These are phyloP conservation scores for Candida sp. DNA, from an alignment of 1,139 yeast species.

Conservation along the genomic window DNA sequence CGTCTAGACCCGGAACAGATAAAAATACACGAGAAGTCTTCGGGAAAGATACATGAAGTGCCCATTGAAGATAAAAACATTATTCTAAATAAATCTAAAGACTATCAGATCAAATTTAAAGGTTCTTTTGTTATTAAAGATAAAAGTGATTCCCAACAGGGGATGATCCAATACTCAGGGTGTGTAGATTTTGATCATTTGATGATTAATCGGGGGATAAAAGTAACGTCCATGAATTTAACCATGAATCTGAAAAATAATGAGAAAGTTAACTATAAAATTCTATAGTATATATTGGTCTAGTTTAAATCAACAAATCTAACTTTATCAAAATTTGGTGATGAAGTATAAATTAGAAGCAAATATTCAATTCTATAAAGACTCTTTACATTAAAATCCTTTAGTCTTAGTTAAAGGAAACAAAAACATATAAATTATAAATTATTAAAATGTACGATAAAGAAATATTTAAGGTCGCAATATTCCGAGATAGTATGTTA, in stretches of 20 bases:
- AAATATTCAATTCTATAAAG: too few relatives aligned
- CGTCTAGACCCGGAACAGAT: constrained; percentile 18
- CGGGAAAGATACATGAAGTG: constrained; percentile 24
- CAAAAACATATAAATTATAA: too few relatives aligned
- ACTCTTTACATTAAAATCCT: too few relatives aligned
- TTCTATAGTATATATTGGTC: neutral
- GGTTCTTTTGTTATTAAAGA: constrained; percentile 21
- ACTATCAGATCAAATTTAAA: constrained; percentile 20
- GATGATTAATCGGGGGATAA: constrained; percentile 29
- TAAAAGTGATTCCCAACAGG: constrained; percentile 13
- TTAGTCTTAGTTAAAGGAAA: too few relatives aligned
- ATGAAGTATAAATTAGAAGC: too few relatives aligned
- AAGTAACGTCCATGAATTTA: constrained; percentile 16
- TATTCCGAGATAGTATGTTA: too few relatives aligned
- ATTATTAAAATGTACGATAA: too few relatives aligned
- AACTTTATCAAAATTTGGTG: neutral
- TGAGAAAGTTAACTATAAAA: constrained; percentile 9
- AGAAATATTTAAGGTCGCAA: too few relatives aligned
- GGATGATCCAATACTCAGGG: constrained; percentile 23
- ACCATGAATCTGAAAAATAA: constrained; percentile 3
- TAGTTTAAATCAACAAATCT: too few relatives aligned
- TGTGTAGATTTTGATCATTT: constrained; percentile 31
- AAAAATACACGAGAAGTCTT: constrained; percentile 21
- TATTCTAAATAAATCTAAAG: constrained; percentile 13
- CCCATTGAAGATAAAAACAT: constrained; percentile 9